Evolutionary conservation across 1,284 basidiomycete genomes (phyloP), one percentile per base, ranked within the genome.

Genomic region (Apiotrichum gamsii): DNA sequence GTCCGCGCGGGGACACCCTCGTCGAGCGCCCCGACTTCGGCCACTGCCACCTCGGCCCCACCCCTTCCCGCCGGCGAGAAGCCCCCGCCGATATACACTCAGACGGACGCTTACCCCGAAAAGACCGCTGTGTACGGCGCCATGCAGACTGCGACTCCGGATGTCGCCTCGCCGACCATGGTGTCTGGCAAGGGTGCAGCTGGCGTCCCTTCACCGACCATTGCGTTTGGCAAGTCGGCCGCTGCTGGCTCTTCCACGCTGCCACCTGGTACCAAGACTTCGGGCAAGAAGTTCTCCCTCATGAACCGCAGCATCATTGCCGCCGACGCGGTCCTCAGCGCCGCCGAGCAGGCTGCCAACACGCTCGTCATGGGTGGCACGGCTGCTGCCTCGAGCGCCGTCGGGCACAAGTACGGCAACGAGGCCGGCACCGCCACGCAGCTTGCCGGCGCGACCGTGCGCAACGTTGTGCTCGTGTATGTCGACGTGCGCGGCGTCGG

Each of bases 381-480:
- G 1, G 68, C 77, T 36, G 76, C 79, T 8, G 69, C 84, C 3
- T 77, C 80, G 0, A 75, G 75, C 13, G 79, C 81, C 29, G 76
- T 85, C 23, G 77, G 77, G 15, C 63, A 63, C 59, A 80, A 79
- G 56, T 85, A 83, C 61, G 85, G 85, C 3, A 58, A 76, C 0
- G 79, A 82, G 41, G 84, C 82, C 3, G 83, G 76, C 13, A 74
- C 81, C 48, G 78, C 79, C 35, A 78, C 80, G 4, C 64, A 76
- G 45, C 72, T 82, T 47, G 75, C 81, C 8, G 82, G 82, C 14
- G 81, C 82, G 0, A 80, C 80, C 28, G 71, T 74, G 3, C 74
- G 78, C 48, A 87, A 88, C 70, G 80, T 86, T 19, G 81, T 78
- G 3, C 76, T 87, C 29, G 83, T 88, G 29, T 87, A 87, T 64